Conservation (phyloP, 2,329 filamentous ascomycete species). For the Aspergillus pseudoviridinutans region DNA sequence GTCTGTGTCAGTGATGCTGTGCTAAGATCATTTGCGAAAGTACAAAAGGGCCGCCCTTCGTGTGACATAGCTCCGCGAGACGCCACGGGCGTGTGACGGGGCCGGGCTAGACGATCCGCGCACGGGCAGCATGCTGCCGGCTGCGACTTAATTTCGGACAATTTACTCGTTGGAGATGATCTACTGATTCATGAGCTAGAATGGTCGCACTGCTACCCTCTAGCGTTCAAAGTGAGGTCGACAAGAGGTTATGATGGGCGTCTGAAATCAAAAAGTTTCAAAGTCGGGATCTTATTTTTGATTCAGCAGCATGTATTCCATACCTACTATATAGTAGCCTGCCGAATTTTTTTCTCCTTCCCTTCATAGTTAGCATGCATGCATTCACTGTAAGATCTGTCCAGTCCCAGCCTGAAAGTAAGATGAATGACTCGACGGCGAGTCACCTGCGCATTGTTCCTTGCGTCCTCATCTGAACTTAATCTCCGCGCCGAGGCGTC, state of each 20-base stretch:
- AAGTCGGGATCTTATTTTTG: constrained; percentile 7
- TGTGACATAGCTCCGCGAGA: constrained; percentile 27
- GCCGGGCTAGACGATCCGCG: constrained; percentile 12
- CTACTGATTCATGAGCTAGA: constrained; percentile 15
- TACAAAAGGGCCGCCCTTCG: constrained; percentile 23
- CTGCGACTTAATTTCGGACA: constrained; percentile 16
- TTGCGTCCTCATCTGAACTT: background rate
- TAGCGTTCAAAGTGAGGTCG: background rate
- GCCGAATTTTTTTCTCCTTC: constrained; percentile 1
- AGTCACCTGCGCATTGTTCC: background rate
- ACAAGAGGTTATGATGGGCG: background rate
- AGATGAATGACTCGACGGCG: background rate
- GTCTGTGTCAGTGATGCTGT: constrained; percentile 16
- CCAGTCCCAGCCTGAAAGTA: background rate
- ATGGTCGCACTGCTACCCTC: constrained; percentile 7
- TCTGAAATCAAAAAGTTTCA: constrained; percentile 3
- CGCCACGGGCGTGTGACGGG: constrained; percentile 21
- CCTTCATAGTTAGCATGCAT: background rate
- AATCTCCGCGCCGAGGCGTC: background rate
- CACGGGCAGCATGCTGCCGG: constrained; percentile 21
- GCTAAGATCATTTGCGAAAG: constrained; percentile 14
- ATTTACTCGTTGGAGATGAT: constrained; percentile 15
- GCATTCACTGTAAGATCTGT: background rate
- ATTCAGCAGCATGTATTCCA: constrained; percentile 4
- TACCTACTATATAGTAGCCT: background rate